Conservation (phyloP, 495 filamentous ascomycete genomes). For the Penicillium flavigenum region DNA sequence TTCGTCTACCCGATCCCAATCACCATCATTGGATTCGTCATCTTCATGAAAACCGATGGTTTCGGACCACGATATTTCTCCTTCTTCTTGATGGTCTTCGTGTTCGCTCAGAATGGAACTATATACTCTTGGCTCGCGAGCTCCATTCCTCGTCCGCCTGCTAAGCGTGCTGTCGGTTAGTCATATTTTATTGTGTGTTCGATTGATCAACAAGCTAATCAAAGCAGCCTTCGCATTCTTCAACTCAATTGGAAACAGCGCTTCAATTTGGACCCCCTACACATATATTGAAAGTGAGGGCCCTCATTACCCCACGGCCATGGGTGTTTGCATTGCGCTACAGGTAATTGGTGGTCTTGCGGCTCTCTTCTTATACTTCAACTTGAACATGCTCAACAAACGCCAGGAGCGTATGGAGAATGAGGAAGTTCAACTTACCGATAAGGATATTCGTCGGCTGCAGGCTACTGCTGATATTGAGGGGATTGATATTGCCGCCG, state of each 20-base stretch:
- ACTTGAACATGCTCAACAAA: slow-evolving; percentile 45
- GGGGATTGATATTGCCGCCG: slow-evolving; percentile 47
- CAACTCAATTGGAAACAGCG: slow-evolving; percentile 54
- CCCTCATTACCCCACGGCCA: slow-evolving; percentile 45
- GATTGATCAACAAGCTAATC: background rate
- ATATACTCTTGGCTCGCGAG: slow-evolving; percentile 56
- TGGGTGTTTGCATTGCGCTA: slow-evolving; percentile 51
- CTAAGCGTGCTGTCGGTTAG: slow-evolving; percentile 49
- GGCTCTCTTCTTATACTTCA: slow-evolving; percentile 44
- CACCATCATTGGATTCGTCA: slow-evolving; percentile 49
- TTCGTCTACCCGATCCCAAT: slow-evolving; percentile 51
- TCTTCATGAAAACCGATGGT: slow-evolving; percentile 48
- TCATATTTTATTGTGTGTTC: background rate
- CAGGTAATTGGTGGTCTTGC: slow-evolving; percentile 38
- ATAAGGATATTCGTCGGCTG: slow-evolving; percentile 43
- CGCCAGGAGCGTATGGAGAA: slow-evolving; percentile 47
- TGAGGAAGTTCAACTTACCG: slow-evolving; percentile 39
- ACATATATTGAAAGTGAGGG: slow-evolving; percentile 42
- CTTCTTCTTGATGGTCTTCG: slow-evolving; percentile 55
- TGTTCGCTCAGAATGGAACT: slow-evolving; percentile 54
- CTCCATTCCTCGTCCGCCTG: slow-evolving; percentile 51
- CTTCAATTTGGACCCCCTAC: slow-evolving; percentile 56
- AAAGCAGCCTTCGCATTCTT: slow-evolving; percentile 50
- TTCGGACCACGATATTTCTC: slow-evolving; percentile 55
- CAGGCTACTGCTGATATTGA: slow-evolving; percentile 49